A percentile compares a stretch with the other conserved stretches of the same genome.
These are phyloP conservation scores for Plasmodium falciparum DNA, from an alignment of 169 alveolate species.

Conservation along the genomic window DNA sequence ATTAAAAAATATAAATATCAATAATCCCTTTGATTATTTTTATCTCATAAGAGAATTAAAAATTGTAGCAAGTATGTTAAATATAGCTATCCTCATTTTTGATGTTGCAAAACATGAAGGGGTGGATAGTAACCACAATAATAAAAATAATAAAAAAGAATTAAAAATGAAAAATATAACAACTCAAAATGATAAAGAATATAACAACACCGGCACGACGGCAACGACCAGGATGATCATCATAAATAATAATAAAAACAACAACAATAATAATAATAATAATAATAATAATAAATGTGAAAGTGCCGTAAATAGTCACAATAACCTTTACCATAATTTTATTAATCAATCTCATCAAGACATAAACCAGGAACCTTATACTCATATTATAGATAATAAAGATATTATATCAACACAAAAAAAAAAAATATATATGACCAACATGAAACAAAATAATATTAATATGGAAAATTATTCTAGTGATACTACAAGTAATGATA, in stretches of 20 bases:
- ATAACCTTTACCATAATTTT: too few species aligned
- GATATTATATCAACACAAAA: too few species aligned
- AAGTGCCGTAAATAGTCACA: too few species aligned
- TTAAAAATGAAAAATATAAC: not conserved
- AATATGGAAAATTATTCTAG: too few species aligned
- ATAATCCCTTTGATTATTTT: conserved; percentile 12
- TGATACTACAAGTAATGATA: too few species aligned
- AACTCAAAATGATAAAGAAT: not conserved
- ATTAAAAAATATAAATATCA: conserved; percentile 15
- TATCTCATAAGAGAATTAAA: conserved; percentile 47
- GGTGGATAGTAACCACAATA: not conserved
- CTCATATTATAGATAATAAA: too few species aligned
- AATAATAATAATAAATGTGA: not conserved
- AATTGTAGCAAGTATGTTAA: conserved; percentile 6
- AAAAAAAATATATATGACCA: too few species aligned
- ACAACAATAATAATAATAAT: not conserved
- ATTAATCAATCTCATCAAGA: too few species aligned
- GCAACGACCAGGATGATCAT: not conserved
- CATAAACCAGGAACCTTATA: too few species aligned
- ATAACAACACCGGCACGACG: not conserved
- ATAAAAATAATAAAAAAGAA: not conserved
- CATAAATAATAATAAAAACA: not conserved
- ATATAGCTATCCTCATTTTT: conserved; percentile 37
- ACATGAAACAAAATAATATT: too few species aligned
- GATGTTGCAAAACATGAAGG: conserved; percentile 20